A percentile compares a stretch with the other conserved stretches of the same genome.
These are phyloP conservation scores for Arabidopsis lyrata DNA, from an alignment of 441 rosid species.

Conservation along the genomic window DNA sequence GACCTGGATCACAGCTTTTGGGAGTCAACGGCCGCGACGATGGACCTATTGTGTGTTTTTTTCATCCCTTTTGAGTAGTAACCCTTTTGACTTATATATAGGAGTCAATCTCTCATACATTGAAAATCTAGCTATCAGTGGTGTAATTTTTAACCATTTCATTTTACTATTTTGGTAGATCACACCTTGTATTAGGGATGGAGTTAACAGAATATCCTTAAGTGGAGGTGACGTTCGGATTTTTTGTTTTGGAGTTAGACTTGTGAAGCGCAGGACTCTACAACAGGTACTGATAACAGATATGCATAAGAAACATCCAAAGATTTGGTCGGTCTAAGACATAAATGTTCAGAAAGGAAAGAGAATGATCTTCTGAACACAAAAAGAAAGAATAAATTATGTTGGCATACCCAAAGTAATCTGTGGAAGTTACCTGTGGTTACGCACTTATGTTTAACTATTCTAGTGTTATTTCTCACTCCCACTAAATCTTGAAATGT, in stretches of 20 bases:
- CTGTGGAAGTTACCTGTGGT: slow-evolving; percentile 25
- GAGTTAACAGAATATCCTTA: slow-evolving; percentile 78
- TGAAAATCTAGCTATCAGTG: slow-evolving; percentile 25
- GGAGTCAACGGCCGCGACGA: slow-evolving; percentile 99
- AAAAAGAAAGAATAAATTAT: neutral
- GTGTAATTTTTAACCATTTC: slow-evolving; percentile 21
- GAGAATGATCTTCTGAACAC: neutral
- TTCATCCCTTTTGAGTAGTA: slow-evolving; percentile 34
- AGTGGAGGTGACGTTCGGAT: slow-evolving; percentile 79
- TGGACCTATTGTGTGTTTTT: slow-evolving; percentile 85
- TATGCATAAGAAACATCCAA: slow-evolving; percentile 29
- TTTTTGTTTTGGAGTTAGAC: slow-evolving; percentile 93
- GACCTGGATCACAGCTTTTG: slow-evolving; percentile 90
- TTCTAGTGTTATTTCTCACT: slow-evolving; percentile 2
- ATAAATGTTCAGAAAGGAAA: slow-evolving; percentile 1
- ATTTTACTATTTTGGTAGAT: slow-evolving; percentile 62
- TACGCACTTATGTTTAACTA: neutral
- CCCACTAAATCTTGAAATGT: neutral
- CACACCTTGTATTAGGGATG: slow-evolving; percentile 74
- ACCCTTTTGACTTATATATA: slow-evolving; percentile 20
- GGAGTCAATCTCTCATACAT: slow-evolving; percentile 26
- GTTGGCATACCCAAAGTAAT: slow-evolving; percentile 6
- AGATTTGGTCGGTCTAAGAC: slow-evolving; percentile 16
- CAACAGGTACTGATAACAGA: slow-evolving; percentile 67
- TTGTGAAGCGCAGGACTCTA: slow-evolving; percentile 83